These are phyloP conservation scores for Trypanosoma boissoni DNA, from an alignment of 208 protist species.

Conservation along the genomic window DNA sequence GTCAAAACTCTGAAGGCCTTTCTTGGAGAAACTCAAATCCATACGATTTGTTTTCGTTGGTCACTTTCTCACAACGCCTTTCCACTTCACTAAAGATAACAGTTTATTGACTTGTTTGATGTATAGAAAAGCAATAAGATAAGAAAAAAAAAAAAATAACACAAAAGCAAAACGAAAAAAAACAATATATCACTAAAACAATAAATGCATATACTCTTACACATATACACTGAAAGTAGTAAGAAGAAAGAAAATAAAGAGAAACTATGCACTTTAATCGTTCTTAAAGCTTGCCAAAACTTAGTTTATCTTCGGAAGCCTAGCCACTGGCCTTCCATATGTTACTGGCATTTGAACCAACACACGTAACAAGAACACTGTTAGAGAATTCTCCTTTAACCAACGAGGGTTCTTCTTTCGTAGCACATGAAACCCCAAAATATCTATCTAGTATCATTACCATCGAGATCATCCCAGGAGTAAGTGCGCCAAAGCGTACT, in stretches of 20 bases:
- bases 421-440: constrained; percentile 82
- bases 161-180: constrained; percentile 22
- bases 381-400: constrained; percentile 41
- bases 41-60: no score
- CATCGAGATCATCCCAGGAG: constrained; percentile 60
- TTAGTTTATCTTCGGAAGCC: background rate
- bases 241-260: no score
- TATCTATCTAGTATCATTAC: constrained; percentile 85
- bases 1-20: constrained; percentile 72
- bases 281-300: background rate
- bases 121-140: no score
- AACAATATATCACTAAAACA: constrained; percentile 3
- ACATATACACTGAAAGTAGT: no score
- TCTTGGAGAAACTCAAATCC: constrained; percentile 70
- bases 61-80: no score
- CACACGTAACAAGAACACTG: constrained; percentile 82
- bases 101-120: no score
- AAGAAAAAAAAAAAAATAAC: constrained; percentile 5
- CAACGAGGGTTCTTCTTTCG: constrained; percentile 72
- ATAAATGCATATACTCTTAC: constrained; percentile 17
- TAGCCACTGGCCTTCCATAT: constrained; percentile 77
- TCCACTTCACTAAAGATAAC: no score
- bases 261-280: background rate
- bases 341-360: constrained; percentile 84
- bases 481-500: constrained; percentile 84